Base-by-base conservation (phyloP, 371 early-diverging fungal species). In the Syncephalastrum monosporum region DNA sequence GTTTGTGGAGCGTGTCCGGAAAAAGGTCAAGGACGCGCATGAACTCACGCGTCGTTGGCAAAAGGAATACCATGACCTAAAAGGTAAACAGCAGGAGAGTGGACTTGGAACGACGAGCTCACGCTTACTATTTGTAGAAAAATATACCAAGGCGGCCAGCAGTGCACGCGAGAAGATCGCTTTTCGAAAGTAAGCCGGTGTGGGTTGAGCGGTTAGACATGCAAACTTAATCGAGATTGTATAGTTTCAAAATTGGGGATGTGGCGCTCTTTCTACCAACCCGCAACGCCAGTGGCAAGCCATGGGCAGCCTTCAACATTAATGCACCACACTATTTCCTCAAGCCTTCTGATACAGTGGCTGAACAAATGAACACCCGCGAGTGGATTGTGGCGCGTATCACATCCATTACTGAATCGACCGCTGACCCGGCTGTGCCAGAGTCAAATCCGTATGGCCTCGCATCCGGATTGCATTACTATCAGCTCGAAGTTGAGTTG, bases 251-350 rank as follows among this genome's bases (percentile, higher is more conserved):
- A 71, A 77, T 77, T 8, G 83, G 85, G 16, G 91, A 91, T 56
- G 65, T 92, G 21, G 87, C 85, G 7, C 63, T 92, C 14, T 90
- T 92, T 59, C 68, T 90, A 16, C 92, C 92, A 0, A 88, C 90
- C 5, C 72, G 88, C 6, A 86, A 90, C 55, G 82, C 85, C 0
- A 72, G 78, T 29, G 84, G 86, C n/a, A 85, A 80, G 42, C 81
- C 87, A 0, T 91, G 92, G 91, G 88, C 87, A 0, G 92, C 92
- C 1, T 91, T 91, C 72, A 89, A 91, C 49, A 83, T 90, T 62
- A 83, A 84, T 56, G 75, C 84, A 2, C 92, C 92, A 4, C 85
- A 91, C 62, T 87, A 84, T 60, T 91, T 89, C 61, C 69, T 91
- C 67, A 71, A 77, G 23, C 68, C 76, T 42, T 78, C 82, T 0